Percentiles rank a stretch among this genome's conserved stretches.
phyloP scores from a whole-genome alignment of 169 alveolate species.

The Cryptosporidium canis region DNA sequence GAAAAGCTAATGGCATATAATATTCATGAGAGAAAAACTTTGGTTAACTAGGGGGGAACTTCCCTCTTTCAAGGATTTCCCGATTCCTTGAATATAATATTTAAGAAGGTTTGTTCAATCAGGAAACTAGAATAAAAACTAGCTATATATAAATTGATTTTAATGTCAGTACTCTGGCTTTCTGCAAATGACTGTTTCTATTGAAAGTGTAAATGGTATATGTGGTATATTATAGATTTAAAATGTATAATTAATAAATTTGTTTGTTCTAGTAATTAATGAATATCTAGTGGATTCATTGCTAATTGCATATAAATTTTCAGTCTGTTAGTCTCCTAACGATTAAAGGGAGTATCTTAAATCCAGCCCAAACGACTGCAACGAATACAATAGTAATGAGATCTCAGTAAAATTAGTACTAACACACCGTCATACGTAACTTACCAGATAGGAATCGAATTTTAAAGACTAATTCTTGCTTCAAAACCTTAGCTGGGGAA shows the following conservation, averaged over 20 bases:
- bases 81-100: background rate
- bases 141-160: background rate
- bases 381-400: background rate
- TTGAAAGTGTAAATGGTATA: no score
- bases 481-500: slow-evolving; percentile 15
- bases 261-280: background rate
- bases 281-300: background rate
- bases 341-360: slow-evolving; percentile 29
- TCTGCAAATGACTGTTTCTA: no score
- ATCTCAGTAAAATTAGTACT: background rate
- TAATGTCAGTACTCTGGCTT: no score
- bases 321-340: background rate
- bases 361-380: slow-evolving; percentile 57
- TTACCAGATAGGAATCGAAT: slow-evolving; percentile 41
- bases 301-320: background rate
- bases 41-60: background rate
- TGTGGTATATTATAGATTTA: no score
- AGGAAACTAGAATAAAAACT: background rate
- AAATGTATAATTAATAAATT: background rate
- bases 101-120: background rate
- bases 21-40: slow-evolving; percentile 77
- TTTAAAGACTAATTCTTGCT: slow-evolving; percentile 25
- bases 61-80: background rate
- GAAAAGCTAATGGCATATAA: slow-evolving; percentile 96
- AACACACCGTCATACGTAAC: background rate